Evolutionary conservation across 805 yeast species (phyloP), one percentile per base, ranked within the genome.

Genomic region (Teunomyces tritomae): DNA sequence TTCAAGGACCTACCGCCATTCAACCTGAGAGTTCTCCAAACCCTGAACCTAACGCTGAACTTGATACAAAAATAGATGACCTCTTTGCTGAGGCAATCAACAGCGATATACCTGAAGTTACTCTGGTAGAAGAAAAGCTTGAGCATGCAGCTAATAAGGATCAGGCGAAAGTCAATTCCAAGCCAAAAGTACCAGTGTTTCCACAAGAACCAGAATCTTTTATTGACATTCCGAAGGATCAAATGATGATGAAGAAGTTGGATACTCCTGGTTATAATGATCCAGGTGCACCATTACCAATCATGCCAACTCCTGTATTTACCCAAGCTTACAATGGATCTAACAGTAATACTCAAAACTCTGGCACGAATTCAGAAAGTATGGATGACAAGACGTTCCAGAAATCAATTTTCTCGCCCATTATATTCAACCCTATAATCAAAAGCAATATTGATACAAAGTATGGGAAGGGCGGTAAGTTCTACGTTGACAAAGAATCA

Each of bases 401-500:
- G 44, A 78, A 69, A 48, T 87, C 96, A 37, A 81, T 85, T 0
- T 91, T 89, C 65, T 87, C 96, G 0, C 96, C 96, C 0, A 71
- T 90, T 36, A 76, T 78, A 36, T 91, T 90, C 67, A 86, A 88
- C 57, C 96, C 96, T 0, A 77, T 85, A 14, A 85, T 89, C 46
- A 83, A 82, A 48, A 78, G 80, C 41, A 82, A 79, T 49, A 83
- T 92, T 34, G 98, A 92, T 61, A 82, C 87, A 48, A 92, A 92
- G 59, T 92, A 92, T 58, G 84, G 85, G 9, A 77, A 78, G 53
- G 99, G 99, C 5, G 99, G 99, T 1, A 87, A 91, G 59, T 92
- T 87, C 61, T 90, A 83, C 60, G 88, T 87, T 11, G 69, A 65
- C 4, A 62, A 65, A 41, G 76, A 71, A n/a, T 51, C 53, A 11